Evolutionary conservation across 2,329 filamentous ascomycete species (phyloP), one percentile per base, ranked within the genome.

Genomic region (Hypomyces rosellus): DNA sequence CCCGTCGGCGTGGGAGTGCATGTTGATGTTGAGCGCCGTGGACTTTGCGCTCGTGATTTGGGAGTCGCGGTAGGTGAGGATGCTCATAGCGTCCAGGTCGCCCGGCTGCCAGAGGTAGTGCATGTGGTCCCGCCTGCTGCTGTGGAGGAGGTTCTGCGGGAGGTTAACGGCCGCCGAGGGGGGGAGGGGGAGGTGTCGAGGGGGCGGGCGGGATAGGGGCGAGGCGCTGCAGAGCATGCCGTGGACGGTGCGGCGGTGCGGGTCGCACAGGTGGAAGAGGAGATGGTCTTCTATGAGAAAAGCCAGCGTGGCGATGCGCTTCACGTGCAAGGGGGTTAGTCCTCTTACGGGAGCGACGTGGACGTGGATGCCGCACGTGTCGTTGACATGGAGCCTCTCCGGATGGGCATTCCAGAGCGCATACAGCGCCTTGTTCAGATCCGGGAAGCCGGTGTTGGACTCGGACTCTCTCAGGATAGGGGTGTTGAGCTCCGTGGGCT

Each of bases 251-350:
- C 46, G 37, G 8, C 55, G 53, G 16, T 9, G 4, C 5, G 44
- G 44, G 25, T 12, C 14, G 45, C 49, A 53, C 15, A 52, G 38
- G 11, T 49, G 51, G 45, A 50, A 54, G 30, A 58, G 54, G 0
- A 58, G 42, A 3, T 34, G 34, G n/a, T 48, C 34, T 16, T 58
- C 56, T 12, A 58, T 34, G 13, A 57, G 11, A 8, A 52, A 44
- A 65, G 91, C 78, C 16, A 95, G 69, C 0, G 89, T 93, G 54
- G 90, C 80, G 37, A 88, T 66, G 22, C 95, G 74, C 68, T 95
- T 95, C 60, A 90, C 81, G 63, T 90, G 91, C 20, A 84, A 85
- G 25, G 90, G 69, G 11, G 82, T 54, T 16, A 52, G 16, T 6
- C 48, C 52, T 6, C n/a, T 22, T 1, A 36, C 45, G 3, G 51